Conservation (phyloP, 2,329 filamentous ascomycete genomes). For the Alternaria dauci region DNA sequence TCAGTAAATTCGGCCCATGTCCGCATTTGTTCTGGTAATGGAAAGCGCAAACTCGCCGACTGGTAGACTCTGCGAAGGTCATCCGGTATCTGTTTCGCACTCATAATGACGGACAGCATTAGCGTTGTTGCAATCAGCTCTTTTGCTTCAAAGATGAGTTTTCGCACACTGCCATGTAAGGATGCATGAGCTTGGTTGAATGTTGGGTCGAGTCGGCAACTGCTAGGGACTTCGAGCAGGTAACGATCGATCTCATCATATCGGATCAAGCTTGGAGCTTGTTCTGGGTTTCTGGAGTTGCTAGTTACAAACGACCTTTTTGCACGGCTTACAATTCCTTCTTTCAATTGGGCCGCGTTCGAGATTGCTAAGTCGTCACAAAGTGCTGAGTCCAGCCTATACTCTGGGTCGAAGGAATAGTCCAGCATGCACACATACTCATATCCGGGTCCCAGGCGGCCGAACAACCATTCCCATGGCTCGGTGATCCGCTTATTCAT, state of each 20-base stretch:
- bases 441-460: constrained; percentile 5
- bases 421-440: constrained; percentile 20
- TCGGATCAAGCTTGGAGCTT: background rate
- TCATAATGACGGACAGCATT: constrained; percentile 9
- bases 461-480: constrained; percentile 18
- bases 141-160: constrained; percentile 10
- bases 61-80: constrained; percentile 4
- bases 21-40: constrained; percentile 1
- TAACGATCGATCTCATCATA: constrained; percentile 13
- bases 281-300: background rate
- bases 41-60: background rate
- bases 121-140: background rate
- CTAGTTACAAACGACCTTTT: background rate
- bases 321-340: background rate
- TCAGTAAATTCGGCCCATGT: background rate
- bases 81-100: constrained; percentile 10
- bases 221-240: constrained; percentile 4
- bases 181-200: background rate
- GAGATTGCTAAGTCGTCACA: background rate
- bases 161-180: background rate
- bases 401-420: constrained; percentile 4
- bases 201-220: background rate
- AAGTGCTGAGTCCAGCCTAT: background rate
- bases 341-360: background rate
- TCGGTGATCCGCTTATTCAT: constrained; percentile 9